Base-by-base conservation (phyloP, 2,329 filamentous ascomycete species). In the Penicillium occitanis region DNA sequence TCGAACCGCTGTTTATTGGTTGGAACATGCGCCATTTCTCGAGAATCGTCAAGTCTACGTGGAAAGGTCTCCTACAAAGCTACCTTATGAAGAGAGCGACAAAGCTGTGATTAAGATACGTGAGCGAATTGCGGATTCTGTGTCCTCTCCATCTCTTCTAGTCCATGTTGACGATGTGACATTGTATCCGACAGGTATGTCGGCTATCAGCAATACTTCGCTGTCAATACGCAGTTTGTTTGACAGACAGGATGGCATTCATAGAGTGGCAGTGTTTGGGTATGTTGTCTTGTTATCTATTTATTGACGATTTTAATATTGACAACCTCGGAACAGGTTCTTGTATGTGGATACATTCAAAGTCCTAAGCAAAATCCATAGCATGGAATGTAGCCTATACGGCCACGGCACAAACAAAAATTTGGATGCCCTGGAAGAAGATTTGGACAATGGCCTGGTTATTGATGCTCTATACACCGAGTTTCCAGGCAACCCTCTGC, bases 401-500 rank as follows among this genome's bases (percentile, higher is more conserved):
- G 67, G 67, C 13, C 63, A 67, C 19, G 67, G 65, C 30, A 62
- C 67, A 3, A 48, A 57, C 1, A 42, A 62, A 8, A 37, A 68
- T n/a, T 30, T 68, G 17, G 67, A 68, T n/a, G 5, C 14, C 5
- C 50, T 68, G 2, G 65, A 68, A 51, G n/a, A 50, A 8, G 37
- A 42, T 5, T 55, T 68, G 28, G 33, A 50, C 10, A 44, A 13
- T 3, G 67, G 65, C 13, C 14, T 61, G 14, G 28, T 51, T 7
- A 58, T 59, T n/a, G 64, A 62, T 22, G 61, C 53, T 10, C 42
- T 68, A 10, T 68, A 65, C 28, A 65, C 61, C 17, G 67, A 68
- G 33, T 64, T 68, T 33, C 60, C 67, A 8, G 59, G 60, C 1
- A 68, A 68, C 28, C 67, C 67, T 51, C 68, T 61, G 7, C 25